Base-by-base conservation (phyloP, 306 rosid species). In the Benincasa hispida region DNA sequence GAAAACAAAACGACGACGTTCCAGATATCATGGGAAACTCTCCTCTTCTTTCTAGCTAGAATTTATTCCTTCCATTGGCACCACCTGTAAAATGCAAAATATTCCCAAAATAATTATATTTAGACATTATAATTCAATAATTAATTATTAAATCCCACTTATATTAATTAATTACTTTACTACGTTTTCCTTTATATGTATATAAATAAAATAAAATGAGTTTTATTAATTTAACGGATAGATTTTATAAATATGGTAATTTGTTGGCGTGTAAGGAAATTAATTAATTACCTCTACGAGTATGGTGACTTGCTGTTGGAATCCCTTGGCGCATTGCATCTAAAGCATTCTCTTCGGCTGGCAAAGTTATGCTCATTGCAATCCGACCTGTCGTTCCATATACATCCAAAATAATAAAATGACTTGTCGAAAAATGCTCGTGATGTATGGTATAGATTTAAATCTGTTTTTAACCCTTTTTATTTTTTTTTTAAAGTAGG, bases 331-430 rank as follows among this genome's bases (percentile, higher is more conserved):
- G 96, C 96, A 81, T 82, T 91, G 92, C 96, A 89, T 82, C 91
- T 82, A 83, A 85, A 91, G 25, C 98, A 92, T 63, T 92, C 98
- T 82, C 82, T 89, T 84, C 98, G 84, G 65, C 83, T 92, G 0
- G 98, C 98, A 15, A 90, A 92, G 87, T 92, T 92, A 51, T 92
- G 98, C 85, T 92, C 98, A 77, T 92, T 92, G 81, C 98, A 92
- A 24, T 96, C 96, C 2, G 88, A 87, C 85, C 97, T 92, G 81
- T 50, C 22, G 39, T 24, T 73, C 54, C 42, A 59, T 47, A 9
- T 27, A 72, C 22, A 47, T 60, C 18, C 11, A 58, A 34, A 57
- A 51, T 27, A n/a, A n/a, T 2, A 15, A 50, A 10, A 39, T 32
- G 53, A 66, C 19, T 37, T 10, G 3, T 65, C 51, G 30, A 39